Conservation (phyloP, 1,139 yeast species). For the Kurtzmaniella natalensis region DNA sequence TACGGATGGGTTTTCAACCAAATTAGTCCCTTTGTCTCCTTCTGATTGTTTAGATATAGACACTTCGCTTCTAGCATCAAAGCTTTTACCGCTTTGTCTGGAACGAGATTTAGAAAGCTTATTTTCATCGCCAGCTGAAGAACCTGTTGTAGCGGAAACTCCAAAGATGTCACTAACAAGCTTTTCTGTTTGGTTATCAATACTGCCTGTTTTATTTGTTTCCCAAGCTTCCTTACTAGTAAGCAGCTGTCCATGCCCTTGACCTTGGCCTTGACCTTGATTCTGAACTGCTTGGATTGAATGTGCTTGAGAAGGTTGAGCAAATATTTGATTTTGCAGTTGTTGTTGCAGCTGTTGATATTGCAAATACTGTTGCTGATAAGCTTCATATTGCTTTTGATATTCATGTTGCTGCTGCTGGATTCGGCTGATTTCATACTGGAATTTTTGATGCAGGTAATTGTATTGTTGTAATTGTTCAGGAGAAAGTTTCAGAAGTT, state of each 20-base stretch:
- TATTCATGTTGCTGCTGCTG: conserved; percentile 16
- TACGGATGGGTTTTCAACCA: not conserved
- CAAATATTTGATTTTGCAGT: not conserved
- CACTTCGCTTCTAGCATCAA: not conserved
- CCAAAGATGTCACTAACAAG: conserved; percentile 40
- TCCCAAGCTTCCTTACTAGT: conserved; percentile 40
- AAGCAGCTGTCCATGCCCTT: conserved; percentile 13
- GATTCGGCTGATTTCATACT: conserved; percentile 12
- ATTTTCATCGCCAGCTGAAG: conserved; percentile 2
- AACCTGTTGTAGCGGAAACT: conserved; percentile 1
- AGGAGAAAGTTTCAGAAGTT: conserved; percentile 15
- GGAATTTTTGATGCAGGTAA: conserved; percentile 20
- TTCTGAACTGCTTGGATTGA: conserved; percentile 1
- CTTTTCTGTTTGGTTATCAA: conserved; percentile 29
- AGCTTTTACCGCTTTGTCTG: conserved; percentile 8
- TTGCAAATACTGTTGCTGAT: conserved; percentile 5
- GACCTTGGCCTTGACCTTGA: conserved; percentile 1
- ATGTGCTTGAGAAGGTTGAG: not conserved
- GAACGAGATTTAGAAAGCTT: conserved; percentile 2
- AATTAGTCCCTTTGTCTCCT: not conserved
- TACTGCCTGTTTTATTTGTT: conserved; percentile 14
- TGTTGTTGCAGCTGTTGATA: conserved; percentile 3
- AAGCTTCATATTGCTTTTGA: conserved; percentile 8
- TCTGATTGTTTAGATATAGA: not conserved
- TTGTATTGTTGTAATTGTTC: conserved; percentile 23